Base-by-base conservation (phyloP, 2,329 filamentous ascomycete species). In the Pseudopithomyces chartarum region DNA sequence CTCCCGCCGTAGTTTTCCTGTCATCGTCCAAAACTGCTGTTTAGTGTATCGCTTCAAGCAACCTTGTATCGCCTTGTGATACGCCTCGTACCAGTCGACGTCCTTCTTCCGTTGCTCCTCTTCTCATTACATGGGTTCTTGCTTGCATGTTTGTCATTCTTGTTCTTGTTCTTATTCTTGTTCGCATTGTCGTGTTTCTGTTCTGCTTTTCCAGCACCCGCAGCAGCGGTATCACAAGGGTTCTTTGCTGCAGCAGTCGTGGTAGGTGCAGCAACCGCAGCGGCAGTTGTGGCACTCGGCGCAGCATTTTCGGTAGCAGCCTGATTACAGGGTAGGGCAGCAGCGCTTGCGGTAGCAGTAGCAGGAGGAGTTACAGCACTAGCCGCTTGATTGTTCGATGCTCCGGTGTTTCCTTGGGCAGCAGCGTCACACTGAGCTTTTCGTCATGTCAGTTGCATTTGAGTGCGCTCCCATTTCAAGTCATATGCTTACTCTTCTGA, bases 401-500 rank as follows among this genome's bases (percentile, higher is more conserved):
- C 53, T 23, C 39, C 39, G 19, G 42, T 40, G 29, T 38, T 49
- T 11, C 50, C 55, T 34, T 54, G 50, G 8, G 33, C 52, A 13
- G 46, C 52, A 10, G 59, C 61, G 54, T 54, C 45, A 39, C 63
- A 66, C 19, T 66, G 61, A 54, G 51, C 63, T 66, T 46, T 39
- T 13, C 20, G n/a, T 23, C 6, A 7, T 12, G 43, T 64, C 42
- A 64, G 59, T 20, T 19, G 12, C 48, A 13, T n/a, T 15, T 12
- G 19, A 19, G 15, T 46, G 3, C 12, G n/a, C 23, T 22, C 11
- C 10, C 12, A 4, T 45, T 6, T 39, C 12, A 1, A 5, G 7
- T n/a, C 7, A 49, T 26, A 12, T 7, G 63, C 66, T 44, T 57
- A 70, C 67, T 53, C 50, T 70, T 61, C 57, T 69, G 66, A 2